phyloP scores from a whole-genome alignment of 257 asterid genomes.

The Solanum neorickii region DNA sequence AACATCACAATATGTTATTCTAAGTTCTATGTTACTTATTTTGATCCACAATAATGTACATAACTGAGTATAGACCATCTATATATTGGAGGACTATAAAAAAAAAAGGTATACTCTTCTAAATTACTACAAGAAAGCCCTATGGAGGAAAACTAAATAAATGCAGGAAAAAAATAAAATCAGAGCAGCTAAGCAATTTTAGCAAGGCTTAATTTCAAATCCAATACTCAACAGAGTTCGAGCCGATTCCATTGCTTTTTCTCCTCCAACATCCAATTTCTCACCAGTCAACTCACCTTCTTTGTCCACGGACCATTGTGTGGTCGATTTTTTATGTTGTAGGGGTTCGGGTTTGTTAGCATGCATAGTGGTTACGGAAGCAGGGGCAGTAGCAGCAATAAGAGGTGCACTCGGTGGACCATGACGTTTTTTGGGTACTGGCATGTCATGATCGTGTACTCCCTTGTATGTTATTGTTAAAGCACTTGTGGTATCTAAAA shows the following conservation, averaged over 20 bases:
- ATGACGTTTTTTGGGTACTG: slow-evolving; percentile 63
- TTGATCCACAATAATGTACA: slow-evolving; percentile 14
- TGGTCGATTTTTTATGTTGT: slow-evolving; percentile 22
- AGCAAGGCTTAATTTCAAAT: slow-evolving; percentile 73
- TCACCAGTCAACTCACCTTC: slow-evolving; percentile 46
- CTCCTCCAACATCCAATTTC: slow-evolving; percentile 27
- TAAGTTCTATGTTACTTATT: slow-evolving; percentile 2
- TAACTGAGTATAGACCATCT: slow-evolving; percentile 4
- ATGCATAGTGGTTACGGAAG: slow-evolving; percentile 20
- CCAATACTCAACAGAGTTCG: slow-evolving; percentile 64
- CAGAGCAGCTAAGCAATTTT: slow-evolving; percentile 1
- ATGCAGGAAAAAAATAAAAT: neutral
- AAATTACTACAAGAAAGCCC: slow-evolving; percentile 1
- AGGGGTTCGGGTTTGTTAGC: slow-evolving; percentile 10
- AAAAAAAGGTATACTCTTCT: slow-evolving; percentile 1
- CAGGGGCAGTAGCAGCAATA: slow-evolving; percentile 28
- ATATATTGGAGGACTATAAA: slow-evolving; percentile 7
- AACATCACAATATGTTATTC: neutral
- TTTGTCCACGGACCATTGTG: slow-evolving; percentile 55
- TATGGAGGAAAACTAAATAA: slow-evolving; percentile 8
- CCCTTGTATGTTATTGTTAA: slow-evolving; percentile 70
- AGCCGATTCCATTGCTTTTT: slow-evolving; percentile 35
- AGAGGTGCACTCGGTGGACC: slow-evolving; percentile 31
- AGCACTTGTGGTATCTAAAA: slow-evolving; percentile 43
- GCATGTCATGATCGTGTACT: slow-evolving; percentile 70